Conservation (phyloP, 75 land plant genomes). For the Sequoiadendron giganteum region DNA sequence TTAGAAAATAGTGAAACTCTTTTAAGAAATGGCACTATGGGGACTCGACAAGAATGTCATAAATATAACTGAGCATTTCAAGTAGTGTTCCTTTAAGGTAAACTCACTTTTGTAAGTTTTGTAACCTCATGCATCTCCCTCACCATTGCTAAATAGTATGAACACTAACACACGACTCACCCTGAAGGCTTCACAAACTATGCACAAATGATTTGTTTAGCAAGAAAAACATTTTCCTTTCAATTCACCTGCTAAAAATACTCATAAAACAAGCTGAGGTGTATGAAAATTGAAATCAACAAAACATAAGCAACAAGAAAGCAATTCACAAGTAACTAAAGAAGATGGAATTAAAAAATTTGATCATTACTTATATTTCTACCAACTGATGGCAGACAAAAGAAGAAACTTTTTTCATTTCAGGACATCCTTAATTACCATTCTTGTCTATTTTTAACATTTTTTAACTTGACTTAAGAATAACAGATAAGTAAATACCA, state of each 20-base stretch:
- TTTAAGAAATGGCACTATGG: background rate
- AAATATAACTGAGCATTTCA: background rate
- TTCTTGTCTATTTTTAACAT: background rate
- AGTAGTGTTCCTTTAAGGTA: background rate
- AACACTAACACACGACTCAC: background rate
- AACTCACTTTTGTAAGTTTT: background rate
- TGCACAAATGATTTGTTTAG: background rate
- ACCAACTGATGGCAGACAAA: background rate
- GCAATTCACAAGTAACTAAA: background rate
- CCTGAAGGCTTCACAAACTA: background rate
- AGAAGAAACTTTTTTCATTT: background rate
- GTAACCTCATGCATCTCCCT: background rate
- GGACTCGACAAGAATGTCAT: background rate
- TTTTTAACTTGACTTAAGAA: background rate
- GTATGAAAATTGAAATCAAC: background rate
- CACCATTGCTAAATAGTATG: background rate
- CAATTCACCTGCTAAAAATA: background rate
- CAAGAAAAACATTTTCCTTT: background rate
- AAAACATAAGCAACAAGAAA: background rate
- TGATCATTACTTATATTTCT: background rate
- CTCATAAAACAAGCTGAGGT: background rate
- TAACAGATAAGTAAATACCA: constrained; percentile 54
- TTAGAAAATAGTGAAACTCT: background rate
- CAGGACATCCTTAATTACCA: background rate
- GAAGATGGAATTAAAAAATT: background rate